Evolutionary conservation across 192 early-diverging fungal genomes (phyloP).

Genomic region (Backusella luteola): DNA sequence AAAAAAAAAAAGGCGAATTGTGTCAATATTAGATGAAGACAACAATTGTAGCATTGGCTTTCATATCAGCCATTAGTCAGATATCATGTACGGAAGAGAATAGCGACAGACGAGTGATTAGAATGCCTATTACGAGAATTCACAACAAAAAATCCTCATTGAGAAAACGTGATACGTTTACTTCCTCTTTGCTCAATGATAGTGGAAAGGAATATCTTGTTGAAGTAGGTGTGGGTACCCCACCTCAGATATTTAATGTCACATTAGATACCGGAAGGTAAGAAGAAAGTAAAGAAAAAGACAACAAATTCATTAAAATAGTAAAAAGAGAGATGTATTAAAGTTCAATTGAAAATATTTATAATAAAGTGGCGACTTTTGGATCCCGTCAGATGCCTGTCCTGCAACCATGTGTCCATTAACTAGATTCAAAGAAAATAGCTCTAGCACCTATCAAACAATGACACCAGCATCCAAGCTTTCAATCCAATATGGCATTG

Average conservation of each 20-base stretch:
- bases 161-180: neutral
- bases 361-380: conserved; percentile 28
- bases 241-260: conserved; percentile 89
- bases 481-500: conserved; percentile 28
- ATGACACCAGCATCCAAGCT: conserved; percentile 14
- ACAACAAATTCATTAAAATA: neutral
- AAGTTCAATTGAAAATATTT: neutral
- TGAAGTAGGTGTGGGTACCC: conserved; percentile 79
- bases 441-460: conserved; percentile 23
- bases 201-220: conserved; percentile 24
- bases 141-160: neutral
- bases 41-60: neutral
- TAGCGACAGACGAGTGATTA: neutral
- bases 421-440: conserved; percentile 12
- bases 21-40: neutral
- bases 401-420: conserved; percentile 21
- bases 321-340: neutral
- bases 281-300: neutral
- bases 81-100: neutral
- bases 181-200: conserved; percentile 13
- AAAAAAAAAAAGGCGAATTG: neutral
- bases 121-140: conserved; percentile 3
- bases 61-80: neutral
- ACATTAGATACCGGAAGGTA: conserved; percentile 79
- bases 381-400: conserved; percentile 31